Percentiles rank a stretch among this genome's conserved stretches.
phyloP scores from a whole-genome alignment of 176 grass and related monocot species.

The Bonia amplexicaulis region DNA sequence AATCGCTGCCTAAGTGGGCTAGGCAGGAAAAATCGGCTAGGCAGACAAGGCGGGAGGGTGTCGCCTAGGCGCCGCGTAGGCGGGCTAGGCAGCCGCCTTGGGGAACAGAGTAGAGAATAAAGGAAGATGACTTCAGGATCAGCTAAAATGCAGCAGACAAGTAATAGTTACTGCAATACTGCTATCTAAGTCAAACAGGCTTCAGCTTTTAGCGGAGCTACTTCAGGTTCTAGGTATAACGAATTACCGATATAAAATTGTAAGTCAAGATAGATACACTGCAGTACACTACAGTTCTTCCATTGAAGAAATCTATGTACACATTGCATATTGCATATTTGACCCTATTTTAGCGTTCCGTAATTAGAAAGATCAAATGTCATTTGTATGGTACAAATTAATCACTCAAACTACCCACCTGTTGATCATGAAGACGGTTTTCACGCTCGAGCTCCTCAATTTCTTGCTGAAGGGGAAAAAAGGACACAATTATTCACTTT shows the following conservation, averaged over 20 bases:
- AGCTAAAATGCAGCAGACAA: neutral
- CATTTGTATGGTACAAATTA: neutral
- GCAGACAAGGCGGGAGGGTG: no score
- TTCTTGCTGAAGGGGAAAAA: constrained; percentile 68
- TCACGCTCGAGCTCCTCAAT: constrained; percentile 95
- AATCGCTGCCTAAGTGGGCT: no score
- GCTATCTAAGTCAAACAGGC: neutral
- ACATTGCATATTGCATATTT: neutral
- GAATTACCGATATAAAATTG: neutral
- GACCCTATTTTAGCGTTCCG: neutral
- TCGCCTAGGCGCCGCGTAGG: no score
- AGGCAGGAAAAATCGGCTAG: no score
- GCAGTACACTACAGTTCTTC: neutral
- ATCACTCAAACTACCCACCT: constrained; percentile 38
- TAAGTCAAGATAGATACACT: neutral
- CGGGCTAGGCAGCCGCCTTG: no score
- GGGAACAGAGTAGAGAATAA: neutral
- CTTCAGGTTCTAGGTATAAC: neutral
- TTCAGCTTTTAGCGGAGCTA: neutral
- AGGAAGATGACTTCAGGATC: constrained; percentile 6
- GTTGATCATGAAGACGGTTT: constrained; percentile 91
- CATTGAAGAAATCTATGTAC: neutral
- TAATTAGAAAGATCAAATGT: neutral
- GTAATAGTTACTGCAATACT: neutral
- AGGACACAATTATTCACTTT: constrained; percentile 3